Conservation (phyloP, 352 stramenopile species). For the Pythium myriotylum region DNA sequence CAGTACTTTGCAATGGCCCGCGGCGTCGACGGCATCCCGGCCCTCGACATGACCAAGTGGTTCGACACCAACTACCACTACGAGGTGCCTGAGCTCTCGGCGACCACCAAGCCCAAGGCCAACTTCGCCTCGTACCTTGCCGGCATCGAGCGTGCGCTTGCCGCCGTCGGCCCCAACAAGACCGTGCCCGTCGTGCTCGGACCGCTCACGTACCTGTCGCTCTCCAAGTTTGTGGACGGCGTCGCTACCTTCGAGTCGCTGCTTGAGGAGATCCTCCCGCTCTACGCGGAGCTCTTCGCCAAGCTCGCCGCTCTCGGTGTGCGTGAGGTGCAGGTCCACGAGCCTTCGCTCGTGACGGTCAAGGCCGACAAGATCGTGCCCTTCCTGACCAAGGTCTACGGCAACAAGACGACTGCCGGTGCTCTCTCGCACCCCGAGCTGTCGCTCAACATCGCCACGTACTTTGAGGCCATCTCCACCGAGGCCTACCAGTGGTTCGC, state of each 20-base stretch:
- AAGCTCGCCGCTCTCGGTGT: conserved; percentile 79
- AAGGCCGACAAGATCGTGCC: conserved; percentile 55
- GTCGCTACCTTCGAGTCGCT: conserved; percentile 61
- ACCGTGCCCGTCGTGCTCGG: conserved; percentile 83
- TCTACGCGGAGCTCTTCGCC: conserved; percentile 78
- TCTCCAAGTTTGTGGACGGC: conserved; percentile 83
- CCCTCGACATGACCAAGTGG: conserved; percentile 95
- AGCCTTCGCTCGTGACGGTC: conserved; percentile 88
- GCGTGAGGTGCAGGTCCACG: conserved; percentile 90
- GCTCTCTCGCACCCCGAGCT: conserved; percentile 67
- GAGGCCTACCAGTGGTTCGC: conserved; percentile 91
- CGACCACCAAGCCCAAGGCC: conserved; percentile 62
- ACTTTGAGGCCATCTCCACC: conserved; percentile 90
- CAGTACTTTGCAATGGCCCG: conserved; percentile 93
- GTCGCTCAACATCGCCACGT: conserved; percentile 78
- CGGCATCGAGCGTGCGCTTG: conserved; percentile 78
- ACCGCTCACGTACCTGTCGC: conserved; percentile 78
- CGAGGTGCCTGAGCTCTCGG: conserved; percentile 91
- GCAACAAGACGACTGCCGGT: conserved; percentile 49
- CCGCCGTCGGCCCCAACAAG: conserved; percentile 78
- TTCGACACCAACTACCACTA: conserved; percentile 97
- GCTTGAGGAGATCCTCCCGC: conserved; percentile 70
- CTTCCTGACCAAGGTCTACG: conserved; percentile 71
- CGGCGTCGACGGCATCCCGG: conserved; percentile 87
- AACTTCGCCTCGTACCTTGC: conserved; percentile 84